Evolutionary conservation across 306 rosid genomes (phyloP), one percentile per base, ranked within the genome.

Genomic region (Corylus americana): DNA sequence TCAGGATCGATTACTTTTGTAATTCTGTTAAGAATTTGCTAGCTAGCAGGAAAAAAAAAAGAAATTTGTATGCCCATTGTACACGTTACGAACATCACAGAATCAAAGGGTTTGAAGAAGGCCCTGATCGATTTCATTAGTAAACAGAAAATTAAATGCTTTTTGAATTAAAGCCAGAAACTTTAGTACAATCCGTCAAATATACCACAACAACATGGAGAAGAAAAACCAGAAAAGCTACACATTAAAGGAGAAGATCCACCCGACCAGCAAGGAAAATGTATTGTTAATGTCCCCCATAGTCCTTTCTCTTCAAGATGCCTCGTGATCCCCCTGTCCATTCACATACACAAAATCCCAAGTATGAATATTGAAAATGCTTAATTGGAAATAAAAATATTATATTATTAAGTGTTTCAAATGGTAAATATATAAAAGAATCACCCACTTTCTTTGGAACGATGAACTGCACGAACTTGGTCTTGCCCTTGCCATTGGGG

Each of bases 381-480:
- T 42, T 3, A 31, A 1, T 31, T 42, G 66, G 0, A 25, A 25
- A 59, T 59, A 59, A 22, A 27, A 59, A 12, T 25, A 11, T 29
- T 4, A 13, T 14, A 7, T 10, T 29, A 14, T 63, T 8, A 55
- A 67, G 20, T 22, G 55, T 44, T 25, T 47, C 45, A 5, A 35
- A 11, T 50, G 37, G 20, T 71, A 4, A 57, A 22, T 22, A 22
- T 22, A 22, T 18, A 31, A 31, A 31, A 31, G 4, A 29, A 14
- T 37, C 73, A 73, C 91, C 85, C 71, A 87, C 97, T 83, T 82
- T 85, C 80, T 88, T 85, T 67, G 87, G 71, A 7, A 37, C 75
- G 76, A 92, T 45, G 79, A 90, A 88, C 9, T 85, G 83, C 22
- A 89, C 84, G 14, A 85, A 89, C 84, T 89, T 88, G 69, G 85